Percentiles rank a stretch among this genome's conserved stretches.
phyloP scores from a whole-genome alignment of 192 early-diverging fungal species.

The Paraglomus brasilianum region DNA sequence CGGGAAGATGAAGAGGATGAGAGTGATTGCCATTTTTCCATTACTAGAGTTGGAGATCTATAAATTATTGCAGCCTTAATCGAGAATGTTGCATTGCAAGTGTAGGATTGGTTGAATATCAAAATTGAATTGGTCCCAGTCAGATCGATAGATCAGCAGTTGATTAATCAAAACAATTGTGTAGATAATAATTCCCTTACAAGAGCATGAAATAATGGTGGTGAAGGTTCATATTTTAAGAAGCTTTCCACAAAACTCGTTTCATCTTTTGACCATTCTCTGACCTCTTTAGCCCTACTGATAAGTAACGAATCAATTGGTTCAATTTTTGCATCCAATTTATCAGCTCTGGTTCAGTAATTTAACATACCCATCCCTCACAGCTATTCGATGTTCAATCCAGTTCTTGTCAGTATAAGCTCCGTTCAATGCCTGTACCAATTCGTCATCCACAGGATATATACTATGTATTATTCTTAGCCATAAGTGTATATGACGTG shows the following conservation, averaged over 20 bases:
- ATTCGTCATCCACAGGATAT: not conserved
- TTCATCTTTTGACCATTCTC: not conserved
- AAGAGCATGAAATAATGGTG: slow-evolving; percentile 11
- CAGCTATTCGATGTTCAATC: not conserved
- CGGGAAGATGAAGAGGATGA: not conserved
- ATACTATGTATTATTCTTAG: slow-evolving; percentile 4
- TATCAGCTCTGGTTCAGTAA: not conserved
- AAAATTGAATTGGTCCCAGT: no score
- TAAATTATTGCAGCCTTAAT: slow-evolving; percentile 24
- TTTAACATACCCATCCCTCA: not conserved
- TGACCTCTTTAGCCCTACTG: not conserved
- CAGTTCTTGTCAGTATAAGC: slow-evolving; percentile 12
- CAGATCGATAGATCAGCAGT: not conserved
- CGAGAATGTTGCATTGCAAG: no score
- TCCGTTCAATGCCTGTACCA: slow-evolving; percentile 5
- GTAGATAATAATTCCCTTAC: not conserved
- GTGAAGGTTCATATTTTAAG: not conserved
- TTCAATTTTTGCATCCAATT: not conserved
- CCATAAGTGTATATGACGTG: slow-evolving; percentile 19
- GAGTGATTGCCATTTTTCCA: slow-evolving; percentile 2
- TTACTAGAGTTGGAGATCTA: slow-evolving; percentile 6
- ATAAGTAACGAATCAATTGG: not conserved
- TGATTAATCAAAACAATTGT: no score
- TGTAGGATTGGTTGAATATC: no score
- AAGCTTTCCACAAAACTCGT: not conserved